These are phyloP conservation scores for Solanum pimpinellifolium DNA, from an alignment of 257 asterid genomes.

Conservation along the genomic window DNA sequence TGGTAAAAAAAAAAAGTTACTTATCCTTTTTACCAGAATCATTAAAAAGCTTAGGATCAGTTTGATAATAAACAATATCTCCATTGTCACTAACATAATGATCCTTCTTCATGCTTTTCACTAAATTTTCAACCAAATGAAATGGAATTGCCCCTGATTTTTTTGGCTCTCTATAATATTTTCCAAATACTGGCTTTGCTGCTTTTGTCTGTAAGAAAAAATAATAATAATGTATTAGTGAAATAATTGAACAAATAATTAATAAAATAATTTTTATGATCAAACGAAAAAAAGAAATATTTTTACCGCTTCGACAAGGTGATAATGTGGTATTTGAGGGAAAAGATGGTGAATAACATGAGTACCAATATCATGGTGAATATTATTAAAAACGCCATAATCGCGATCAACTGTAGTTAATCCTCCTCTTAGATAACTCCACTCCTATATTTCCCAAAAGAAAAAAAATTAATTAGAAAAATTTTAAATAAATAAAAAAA, in stretches of 20 bases:
- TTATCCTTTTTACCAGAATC: background rate
- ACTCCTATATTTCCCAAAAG: conserved; percentile 32
- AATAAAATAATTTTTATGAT: background rate
- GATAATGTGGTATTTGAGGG: conserved; percentile 91
- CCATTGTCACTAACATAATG: conserved; percentile 73
- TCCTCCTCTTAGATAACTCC: conserved; percentile 90
- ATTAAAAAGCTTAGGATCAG: conserved; percentile 22
- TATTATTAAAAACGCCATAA: conserved; percentile 61
- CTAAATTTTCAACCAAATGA: conserved; percentile 40
- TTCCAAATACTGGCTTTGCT: conserved; percentile 53
- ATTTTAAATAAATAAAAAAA: background rate
- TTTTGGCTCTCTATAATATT: conserved; percentile 70
- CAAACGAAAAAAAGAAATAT: background rate
- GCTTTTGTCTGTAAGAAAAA: conserved; percentile 43
- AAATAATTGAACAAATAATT: background rate
- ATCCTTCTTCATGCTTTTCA: conserved; percentile 43
- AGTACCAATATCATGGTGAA: conserved; percentile 89
- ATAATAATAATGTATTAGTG: background rate
- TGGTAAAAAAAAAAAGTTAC: background rate
- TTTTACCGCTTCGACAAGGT: conserved; percentile 65
- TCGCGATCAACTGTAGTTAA: conserved; percentile 83
- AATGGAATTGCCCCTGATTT: conserved; percentile 60
- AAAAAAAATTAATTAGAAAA: background rate
- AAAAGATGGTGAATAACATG: conserved; percentile 84
- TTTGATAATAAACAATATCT: conserved; percentile 65